These are phyloP conservation scores for Apophysomyces trapeziformis DNA, from an alignment of 371 early-diverging fungal genomes.

Conservation along the genomic window DNA sequence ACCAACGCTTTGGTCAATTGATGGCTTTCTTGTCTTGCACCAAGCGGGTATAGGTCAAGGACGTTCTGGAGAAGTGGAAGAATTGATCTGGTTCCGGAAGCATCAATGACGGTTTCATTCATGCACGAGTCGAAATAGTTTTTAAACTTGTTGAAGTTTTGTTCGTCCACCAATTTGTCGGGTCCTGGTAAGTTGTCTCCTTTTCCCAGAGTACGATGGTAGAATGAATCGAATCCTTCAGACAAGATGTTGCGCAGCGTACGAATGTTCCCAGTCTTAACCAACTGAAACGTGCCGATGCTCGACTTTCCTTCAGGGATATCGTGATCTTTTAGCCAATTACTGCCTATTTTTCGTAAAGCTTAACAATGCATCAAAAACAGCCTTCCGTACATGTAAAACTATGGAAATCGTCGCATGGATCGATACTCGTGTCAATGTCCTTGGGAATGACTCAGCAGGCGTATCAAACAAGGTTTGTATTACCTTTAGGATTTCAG, in stretches of 20 bases:
- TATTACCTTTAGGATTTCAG: slow-evolving; percentile 52
- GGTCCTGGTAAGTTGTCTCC: slow-evolving; percentile 34
- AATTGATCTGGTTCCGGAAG: slow-evolving; percentile 52
- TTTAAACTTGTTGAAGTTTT: slow-evolving; percentile 57
- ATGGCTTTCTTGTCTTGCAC: background rate
- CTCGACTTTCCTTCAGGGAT: slow-evolving; percentile 58
- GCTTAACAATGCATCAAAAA: too few species aligned
- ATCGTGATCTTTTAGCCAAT: slow-evolving; percentile 48
- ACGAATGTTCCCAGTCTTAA: slow-evolving; percentile 60
- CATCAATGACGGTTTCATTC: slow-evolving; percentile 54
- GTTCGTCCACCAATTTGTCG: slow-evolving; percentile 40
- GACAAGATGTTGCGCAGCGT: slow-evolving; percentile 57
- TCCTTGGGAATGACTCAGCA: slow-evolving; percentile 23
- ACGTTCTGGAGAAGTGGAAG: slow-evolving; percentile 44
- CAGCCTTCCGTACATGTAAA: slow-evolving; percentile 47
- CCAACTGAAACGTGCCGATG: slow-evolving; percentile 34
- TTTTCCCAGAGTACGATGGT: slow-evolving; percentile 15
- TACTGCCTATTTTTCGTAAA: slow-evolving; percentile 40
- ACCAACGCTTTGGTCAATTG: slow-evolving; percentile 21
- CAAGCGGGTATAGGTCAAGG: slow-evolving; percentile 21
- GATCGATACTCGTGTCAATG: slow-evolving; percentile 43
- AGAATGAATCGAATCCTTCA: slow-evolving; percentile 43
- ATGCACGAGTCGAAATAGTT: slow-evolving; percentile 58
- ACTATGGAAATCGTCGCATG: slow-evolving; percentile 56
- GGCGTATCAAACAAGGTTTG: background rate